These are phyloP conservation scores for Penicillium sp. DNA, from an alignment of 2,329 filamentous ascomycete species.

Conservation along the genomic window DNA sequence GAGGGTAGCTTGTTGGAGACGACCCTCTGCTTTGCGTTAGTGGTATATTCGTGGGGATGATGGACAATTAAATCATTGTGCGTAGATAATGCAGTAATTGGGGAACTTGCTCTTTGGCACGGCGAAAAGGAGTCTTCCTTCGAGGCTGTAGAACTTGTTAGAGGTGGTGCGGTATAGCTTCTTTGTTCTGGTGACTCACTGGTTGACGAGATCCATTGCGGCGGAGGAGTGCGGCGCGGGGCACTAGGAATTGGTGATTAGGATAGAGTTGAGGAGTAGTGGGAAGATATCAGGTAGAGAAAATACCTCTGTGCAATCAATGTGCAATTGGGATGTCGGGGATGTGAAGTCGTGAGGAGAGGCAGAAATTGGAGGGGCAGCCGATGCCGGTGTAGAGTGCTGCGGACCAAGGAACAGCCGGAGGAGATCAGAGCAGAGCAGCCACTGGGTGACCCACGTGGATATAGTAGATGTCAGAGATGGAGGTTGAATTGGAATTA, in stretches of 20 bases:
- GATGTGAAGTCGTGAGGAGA: slow-evolving; percentile 17
- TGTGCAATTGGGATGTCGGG: slow-evolving; percentile 13
- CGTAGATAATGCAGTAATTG: slow-evolving; percentile 5
- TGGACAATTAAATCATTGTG: too few relatives aligned
- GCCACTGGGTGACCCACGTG: slow-evolving; percentile 8
- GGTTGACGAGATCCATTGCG: slow-evolving; percentile 65
- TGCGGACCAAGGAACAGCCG: slow-evolving; percentile 1
- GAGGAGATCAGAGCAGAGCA: slow-evolving; percentile 7
- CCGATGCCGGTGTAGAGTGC: slow-evolving; percentile 10
- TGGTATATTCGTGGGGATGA: slow-evolving; percentile 9
- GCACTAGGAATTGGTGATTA: neutral
- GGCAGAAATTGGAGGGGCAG: slow-evolving; percentile 32
- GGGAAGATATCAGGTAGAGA: neutral
- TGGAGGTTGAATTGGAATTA: too few relatives aligned
- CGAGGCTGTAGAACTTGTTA: slow-evolving; percentile 65
- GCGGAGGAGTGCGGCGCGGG: slow-evolving; percentile 30
- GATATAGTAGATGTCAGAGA: neutral
- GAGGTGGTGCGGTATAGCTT: neutral
- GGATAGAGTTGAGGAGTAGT: neutral
- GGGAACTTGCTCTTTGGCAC: slow-evolving; percentile 89
- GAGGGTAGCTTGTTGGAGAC: slow-evolving; percentile 83
- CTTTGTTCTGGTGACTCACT: slow-evolving; percentile 49
- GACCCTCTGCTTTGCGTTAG: slow-evolving; percentile 70
- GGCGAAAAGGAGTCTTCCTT: slow-evolving; percentile 91
- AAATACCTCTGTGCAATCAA: neutral